phyloP scores from a whole-genome alignment of 2,329 filamentous ascomycete species.

The Apiospora pterosperma region DNA sequence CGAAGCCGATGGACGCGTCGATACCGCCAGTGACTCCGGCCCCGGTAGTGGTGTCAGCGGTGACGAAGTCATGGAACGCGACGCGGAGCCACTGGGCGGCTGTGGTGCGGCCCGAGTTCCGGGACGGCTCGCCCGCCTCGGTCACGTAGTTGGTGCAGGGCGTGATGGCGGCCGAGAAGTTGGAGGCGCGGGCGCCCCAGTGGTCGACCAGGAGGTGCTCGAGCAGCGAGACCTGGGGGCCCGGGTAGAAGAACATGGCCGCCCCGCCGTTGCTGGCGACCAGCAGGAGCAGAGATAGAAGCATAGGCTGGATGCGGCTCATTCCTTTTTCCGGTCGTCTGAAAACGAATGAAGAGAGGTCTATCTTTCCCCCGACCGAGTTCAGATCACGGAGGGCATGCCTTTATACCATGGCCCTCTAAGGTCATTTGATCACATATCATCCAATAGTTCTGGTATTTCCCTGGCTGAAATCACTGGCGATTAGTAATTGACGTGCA shows the following conservation, averaged over 20 bases:
- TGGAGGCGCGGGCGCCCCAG: constrained; percentile 22
- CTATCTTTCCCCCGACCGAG: no score
- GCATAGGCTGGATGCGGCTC: background rate
- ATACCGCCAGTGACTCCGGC: constrained; percentile 14
- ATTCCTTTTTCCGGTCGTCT: background rate
- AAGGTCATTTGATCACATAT: no score
- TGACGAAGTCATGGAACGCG: constrained; percentile 20
- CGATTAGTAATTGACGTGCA: no score
- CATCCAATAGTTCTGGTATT: no score
- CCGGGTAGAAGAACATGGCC: constrained; percentile 24
- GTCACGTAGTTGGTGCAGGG: constrained; percentile 24
- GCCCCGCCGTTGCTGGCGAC: background rate
- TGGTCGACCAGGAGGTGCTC: constrained; percentile 25
- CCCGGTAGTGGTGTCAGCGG: constrained; percentile 11
- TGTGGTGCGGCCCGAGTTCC: constrained; percentile 21
- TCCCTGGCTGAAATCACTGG: no score
- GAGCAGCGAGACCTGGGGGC: constrained; percentile 14
- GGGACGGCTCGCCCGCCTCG: constrained; percentile 15
- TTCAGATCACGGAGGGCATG: no score
- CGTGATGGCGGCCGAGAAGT: constrained; percentile 24
- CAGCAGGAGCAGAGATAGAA: background rate
- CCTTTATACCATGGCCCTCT: no score
- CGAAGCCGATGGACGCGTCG: constrained; percentile 19
- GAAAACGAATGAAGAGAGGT: no score
- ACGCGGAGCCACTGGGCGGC: constrained; percentile 20